A percentile compares a stretch with the other conserved stretches of the same genome.
These are phyloP conservation scores for Aspergillus biplanus DNA, from an alignment of 495 filamentous ascomycete species.

Conservation along the genomic window DNA sequence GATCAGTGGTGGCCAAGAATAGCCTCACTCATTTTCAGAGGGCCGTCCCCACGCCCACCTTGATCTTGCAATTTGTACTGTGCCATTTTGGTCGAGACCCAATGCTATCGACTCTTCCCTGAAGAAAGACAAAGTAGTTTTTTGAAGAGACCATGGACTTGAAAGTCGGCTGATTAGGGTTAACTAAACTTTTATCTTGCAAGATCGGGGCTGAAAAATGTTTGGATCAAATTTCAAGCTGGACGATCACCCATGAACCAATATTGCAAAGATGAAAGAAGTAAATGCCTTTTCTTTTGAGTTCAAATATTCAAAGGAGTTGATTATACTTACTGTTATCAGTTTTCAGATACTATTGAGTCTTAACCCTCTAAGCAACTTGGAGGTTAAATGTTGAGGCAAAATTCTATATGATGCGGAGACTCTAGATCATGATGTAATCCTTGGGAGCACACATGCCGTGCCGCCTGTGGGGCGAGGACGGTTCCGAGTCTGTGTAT, in stretches of 20 bases:
- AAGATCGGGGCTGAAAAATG: background rate
- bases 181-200: background rate
- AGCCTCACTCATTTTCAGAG: background rate
- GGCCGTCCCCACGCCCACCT: background rate
- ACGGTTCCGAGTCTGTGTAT: background rate
- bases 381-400: no score
- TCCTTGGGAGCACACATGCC: conserved; percentile 2
- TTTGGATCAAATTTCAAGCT: background rate
- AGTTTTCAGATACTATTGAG: no score
- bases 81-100: background rate
- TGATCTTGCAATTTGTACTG: background rate
- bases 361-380: no score
- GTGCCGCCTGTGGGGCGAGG: background rate
- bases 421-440: conserved; percentile 24
- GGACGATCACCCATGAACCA: background rate
- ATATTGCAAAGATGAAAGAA: no score
- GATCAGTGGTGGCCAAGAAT: conserved; percentile 25
- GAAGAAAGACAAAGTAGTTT: background rate
- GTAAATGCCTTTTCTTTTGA: no score
- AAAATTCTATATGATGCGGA: background rate
- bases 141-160: background rate
- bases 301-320: no score
- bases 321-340: no score
- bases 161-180: background rate
- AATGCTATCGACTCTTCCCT: no score